phyloP scores from a whole-genome alignment of 116 monocot species.

The Iris pallida region DNA sequence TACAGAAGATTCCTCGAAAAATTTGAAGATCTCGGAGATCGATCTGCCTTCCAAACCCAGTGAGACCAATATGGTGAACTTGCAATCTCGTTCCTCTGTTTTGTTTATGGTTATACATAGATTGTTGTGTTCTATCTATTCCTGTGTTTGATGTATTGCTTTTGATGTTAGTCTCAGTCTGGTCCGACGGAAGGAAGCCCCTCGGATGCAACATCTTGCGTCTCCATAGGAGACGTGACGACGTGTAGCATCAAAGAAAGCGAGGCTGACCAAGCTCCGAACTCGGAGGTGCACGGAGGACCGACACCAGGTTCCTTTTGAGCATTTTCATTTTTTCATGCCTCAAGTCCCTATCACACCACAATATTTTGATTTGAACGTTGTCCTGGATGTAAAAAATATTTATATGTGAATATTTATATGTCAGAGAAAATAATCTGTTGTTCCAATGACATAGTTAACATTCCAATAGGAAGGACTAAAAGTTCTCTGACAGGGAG shows the following conservation, averaged over 20 bases:
- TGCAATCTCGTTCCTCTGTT: not conserved
- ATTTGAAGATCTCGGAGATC: slow-evolving; percentile 25
- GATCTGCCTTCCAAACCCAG: slow-evolving; percentile 21
- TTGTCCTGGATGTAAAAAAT: too few relatives aligned
- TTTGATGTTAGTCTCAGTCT: slow-evolving; percentile 20
- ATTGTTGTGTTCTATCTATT: not conserved
- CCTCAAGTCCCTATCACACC: too few relatives aligned
- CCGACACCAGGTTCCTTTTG: too few relatives aligned
- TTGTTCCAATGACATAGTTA: too few relatives aligned
- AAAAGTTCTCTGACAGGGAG: too few relatives aligned
- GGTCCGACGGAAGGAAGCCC: slow-evolving; percentile 41
- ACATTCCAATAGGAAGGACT: too few relatives aligned
- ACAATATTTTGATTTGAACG: too few relatives aligned
- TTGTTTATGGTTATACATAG: not conserved
- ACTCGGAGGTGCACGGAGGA: too few relatives aligned
- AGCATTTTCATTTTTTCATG: too few relatives aligned
- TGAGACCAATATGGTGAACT: slow-evolving; percentile 30
- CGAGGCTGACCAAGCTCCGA: slow-evolving; percentile 42
- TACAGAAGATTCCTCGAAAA: slow-evolving; percentile 40
- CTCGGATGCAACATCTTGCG: slow-evolving; percentile 71
- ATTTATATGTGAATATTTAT: too few relatives aligned
- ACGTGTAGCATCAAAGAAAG: slow-evolving; percentile 50
- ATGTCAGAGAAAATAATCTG: too few relatives aligned
- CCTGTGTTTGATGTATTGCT: not conserved
- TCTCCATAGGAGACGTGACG: slow-evolving; percentile 57